phyloP scores from a whole-genome alignment of 306 rosid species.

The Quercus suber region DNA sequence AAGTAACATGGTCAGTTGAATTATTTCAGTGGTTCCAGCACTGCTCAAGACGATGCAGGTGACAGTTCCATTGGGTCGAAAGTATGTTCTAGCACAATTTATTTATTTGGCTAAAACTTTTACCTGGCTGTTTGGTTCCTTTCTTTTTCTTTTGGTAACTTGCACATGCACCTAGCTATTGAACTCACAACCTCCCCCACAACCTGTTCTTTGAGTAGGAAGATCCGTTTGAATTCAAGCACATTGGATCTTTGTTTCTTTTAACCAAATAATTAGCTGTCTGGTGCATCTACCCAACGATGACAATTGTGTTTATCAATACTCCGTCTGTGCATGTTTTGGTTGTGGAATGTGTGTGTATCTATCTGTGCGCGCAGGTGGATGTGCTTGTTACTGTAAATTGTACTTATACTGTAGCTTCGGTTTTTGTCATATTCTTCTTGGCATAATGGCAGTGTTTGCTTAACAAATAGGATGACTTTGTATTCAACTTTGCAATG shows the following conservation, averaged over 20 bases:
- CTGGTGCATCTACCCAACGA: neutral
- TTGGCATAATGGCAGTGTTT: neutral
- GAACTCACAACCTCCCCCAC: neutral
- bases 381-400: neutral
- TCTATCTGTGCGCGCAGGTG: neutral
- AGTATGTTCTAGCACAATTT: slow-evolving; percentile 39
- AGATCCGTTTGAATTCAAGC: too few species aligned
- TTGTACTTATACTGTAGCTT: neutral
- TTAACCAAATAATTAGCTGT: neutral
- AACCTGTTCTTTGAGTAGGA: too few species aligned
- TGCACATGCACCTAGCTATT: slow-evolving; percentile 1
- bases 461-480: neutral
- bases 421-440: neutral
- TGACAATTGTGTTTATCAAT: neutral
- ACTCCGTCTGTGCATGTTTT: neutral
- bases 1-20: slow-evolving; percentile 21
- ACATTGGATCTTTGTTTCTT: neutral
- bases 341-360: neutral
- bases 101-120: slow-evolving; percentile 3
- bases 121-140: slow-evolving; percentile 2
- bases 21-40: slow-evolving; percentile 42
- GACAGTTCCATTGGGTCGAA: slow-evolving; percentile 30
- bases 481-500: neutral
- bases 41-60: slow-evolving; percentile 31
- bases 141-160: neutral